Evolutionary conservation across 345 rosid species (phyloP), one percentile per base, ranked within the genome.

Genomic region (Nephelium lappaceum): DNA sequence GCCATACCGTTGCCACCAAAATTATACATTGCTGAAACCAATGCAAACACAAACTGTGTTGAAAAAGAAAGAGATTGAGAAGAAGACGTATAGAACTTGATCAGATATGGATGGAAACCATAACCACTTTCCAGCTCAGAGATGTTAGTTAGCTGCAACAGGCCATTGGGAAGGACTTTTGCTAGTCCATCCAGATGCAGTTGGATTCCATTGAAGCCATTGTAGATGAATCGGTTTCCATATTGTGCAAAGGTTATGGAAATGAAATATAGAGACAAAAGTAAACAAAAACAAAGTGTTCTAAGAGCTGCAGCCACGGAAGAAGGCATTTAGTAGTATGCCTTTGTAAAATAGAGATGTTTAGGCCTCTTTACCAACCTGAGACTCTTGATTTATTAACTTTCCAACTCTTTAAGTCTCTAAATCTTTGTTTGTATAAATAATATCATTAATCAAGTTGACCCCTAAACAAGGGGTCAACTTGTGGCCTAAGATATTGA

Each of bases 121-220:
- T 45, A 45, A 5, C 51, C 51, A 5, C 18, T 31, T 62, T 83
- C 74, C 8, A 62, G 69, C 60, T 78, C 51, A 0, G 87, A 79
- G 71, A 81, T 78, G 82, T 88, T 87, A 3, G 95, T 88, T 21
- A 92, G 86, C 84, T 87, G 87, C 81, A 89, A 78, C n/a, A 88
- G 88, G 39, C 95, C 95, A 76, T 66, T 45, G 51, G 11, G 51
- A 45, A 7, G 10, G 2, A 45, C 51, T 7, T 0, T 7, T 7
- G 90, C 84, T 5, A 69, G 0, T 31, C 36, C 36, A 31, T 45
- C 51, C 51, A 45, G 51, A 45, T 45, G 51, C 51, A 45, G 12
- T 8, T 45, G 4, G 4, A 1, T 7, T 7, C 12, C 12, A 5
- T 8, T 7, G 69, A 74, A 74, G 9, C 69, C 77, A 42, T 63